Evolutionary conservation across 2,329 filamentous ascomycete genomes (phyloP).

Genomic region (Aureobasidium sp.): DNA sequence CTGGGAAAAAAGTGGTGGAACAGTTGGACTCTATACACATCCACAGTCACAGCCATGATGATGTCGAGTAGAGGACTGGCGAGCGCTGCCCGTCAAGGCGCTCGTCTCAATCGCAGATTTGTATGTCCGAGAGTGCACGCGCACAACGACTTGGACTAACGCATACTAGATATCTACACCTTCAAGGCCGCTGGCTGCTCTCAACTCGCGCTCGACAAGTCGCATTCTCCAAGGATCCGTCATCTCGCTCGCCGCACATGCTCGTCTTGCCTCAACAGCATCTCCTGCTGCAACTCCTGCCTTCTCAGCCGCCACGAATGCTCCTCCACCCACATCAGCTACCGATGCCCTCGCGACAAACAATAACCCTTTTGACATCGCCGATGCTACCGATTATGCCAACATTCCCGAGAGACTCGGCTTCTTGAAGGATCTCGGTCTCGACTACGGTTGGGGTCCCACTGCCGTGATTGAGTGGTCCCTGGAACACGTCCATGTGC

Average conservation of each 20-base stretch:
- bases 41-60: conserved; percentile 8
- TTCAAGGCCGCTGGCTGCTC: background rate
- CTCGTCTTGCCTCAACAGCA: conserved; percentile 13
- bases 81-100: conserved; percentile 7
- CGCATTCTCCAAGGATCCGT: background rate
- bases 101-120: conserved; percentile 9
- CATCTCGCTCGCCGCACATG: conserved; percentile 10
- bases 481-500: conserved; percentile 77
- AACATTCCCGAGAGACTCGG: conserved; percentile 57
- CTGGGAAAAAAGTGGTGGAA: conserved; percentile 4
- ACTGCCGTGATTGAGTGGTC: conserved; percentile 64
- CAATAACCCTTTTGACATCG: conserved; percentile 5
- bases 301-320: background rate
- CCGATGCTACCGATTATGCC: background rate
- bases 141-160: background rate
- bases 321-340: background rate
- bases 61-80: conserved; percentile 12
- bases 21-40: background rate
- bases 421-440: conserved; percentile 70
- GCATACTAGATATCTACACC: background rate
- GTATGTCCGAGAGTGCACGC: background rate
- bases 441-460: conserved; percentile 81
- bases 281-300: background rate
- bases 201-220: background rate
- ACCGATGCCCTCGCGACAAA: background rate